Evolutionary conservation across 768 basidiomycete genomes (phyloP), one percentile per base, ranked within the genome.

Genomic region (Termitomyces sp.): DNA sequence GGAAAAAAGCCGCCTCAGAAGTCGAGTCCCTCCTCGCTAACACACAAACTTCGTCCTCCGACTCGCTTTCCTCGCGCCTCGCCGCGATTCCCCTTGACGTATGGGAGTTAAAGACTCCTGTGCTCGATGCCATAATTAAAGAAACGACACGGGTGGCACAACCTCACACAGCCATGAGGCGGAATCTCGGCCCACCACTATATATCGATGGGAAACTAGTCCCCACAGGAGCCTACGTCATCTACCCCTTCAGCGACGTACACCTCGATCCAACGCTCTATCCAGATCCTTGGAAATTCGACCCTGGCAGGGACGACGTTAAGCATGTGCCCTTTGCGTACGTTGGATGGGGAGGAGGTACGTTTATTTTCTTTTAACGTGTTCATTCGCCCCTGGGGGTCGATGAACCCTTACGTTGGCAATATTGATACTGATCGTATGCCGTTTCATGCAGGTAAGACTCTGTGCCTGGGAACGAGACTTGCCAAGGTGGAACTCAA

Each of bases 321-420:
- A 71, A 68, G 34, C 67, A 73, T 54, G 69, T 74, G 56, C 79
- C 78, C 55, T 83, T 81, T 68, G 71, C 77, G 53, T 90, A 85
- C 65, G 75, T 90, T 48, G 88, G 87, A 34, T 90, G 87, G 88
- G 88, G 88, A 57, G 86, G 81, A 72, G 88, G 88, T 90, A 66
- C 64, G 82, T 77, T 42, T 24, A 26, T 45, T 35, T 49, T 60
- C 28, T 48, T 34, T 53, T 54, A 53, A 51, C 52, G 60, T 44
- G 17, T 56, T 28, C 38, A 21, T 41, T 51, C 34, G 47, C 51
- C 45, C 55, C 50, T 45, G 44, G 55, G 28, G 28, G 51, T 28
- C 21, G 51, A 44, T 32, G 40, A 40, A 50, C 24, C 50, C 32
- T 56, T 53, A 43, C 58, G 49, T 52, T 57, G 35, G 10, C 22